phyloP scores from a whole-genome alignment of 2,329 filamentous ascomycete genomes.

The Aspergillus sp. region DNA sequence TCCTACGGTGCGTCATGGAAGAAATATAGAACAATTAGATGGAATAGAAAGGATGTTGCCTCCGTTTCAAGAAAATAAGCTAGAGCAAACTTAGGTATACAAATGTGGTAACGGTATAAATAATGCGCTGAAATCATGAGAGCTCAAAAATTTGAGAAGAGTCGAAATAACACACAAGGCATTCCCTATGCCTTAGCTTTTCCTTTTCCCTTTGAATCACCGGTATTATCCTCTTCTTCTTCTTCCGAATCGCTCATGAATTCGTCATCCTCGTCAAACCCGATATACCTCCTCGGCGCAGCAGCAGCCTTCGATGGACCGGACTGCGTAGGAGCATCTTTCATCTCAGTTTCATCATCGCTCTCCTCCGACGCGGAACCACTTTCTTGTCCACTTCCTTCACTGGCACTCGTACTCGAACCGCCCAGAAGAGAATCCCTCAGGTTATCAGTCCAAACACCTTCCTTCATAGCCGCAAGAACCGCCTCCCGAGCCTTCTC shows the following conservation, averaged over 20 bases:
- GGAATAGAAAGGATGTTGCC: background rate
- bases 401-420: slow-evolving; percentile 41
- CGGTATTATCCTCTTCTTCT: slow-evolving; percentile 26
- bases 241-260: slow-evolving; percentile 46
- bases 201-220: slow-evolving; percentile 32
- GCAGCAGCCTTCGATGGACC: slow-evolving; percentile 22
- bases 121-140: slow-evolving; percentile 3
- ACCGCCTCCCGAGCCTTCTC: slow-evolving; percentile 81
- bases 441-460: slow-evolving; percentile 45
- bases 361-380: slow-evolving; percentile 36
- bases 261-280: slow-evolving; percentile 51
- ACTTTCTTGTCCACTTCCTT: slow-evolving; percentile 34
- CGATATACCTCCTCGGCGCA: slow-evolving; percentile 41
- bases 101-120: background rate
- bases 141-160: slow-evolving; percentile 5
- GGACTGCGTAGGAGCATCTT: slow-evolving; percentile 28
- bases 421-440: slow-evolving; percentile 35
- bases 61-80: background rate
- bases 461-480: slow-evolving; percentile 68
- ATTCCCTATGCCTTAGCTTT: slow-evolving; percentile 33
- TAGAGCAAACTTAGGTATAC: background rate
- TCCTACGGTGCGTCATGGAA: background rate
- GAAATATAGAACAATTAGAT: background rate
- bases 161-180: background rate
- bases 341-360: slow-evolving; percentile 39